Evolutionary conservation across 83 land plant species (phyloP).

Genomic region (Picea mariana): DNA sequence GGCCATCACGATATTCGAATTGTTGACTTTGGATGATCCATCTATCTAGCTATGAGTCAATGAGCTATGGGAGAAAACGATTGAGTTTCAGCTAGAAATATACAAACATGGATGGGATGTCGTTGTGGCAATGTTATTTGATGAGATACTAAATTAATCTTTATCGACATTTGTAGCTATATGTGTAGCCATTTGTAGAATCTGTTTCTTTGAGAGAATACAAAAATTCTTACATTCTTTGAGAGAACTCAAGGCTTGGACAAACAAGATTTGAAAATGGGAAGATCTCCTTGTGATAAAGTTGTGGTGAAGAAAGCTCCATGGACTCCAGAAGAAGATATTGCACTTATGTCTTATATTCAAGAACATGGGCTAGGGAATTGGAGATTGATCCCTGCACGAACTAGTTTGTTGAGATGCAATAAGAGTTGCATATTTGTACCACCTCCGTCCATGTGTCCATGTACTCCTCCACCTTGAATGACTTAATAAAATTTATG

Average conservation of each 20-base stretch:
- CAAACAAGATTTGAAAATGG: slow-evolving; percentile 20
- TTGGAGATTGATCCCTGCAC: slow-evolving; percentile 69
- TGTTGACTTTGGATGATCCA: slow-evolving; percentile 3
- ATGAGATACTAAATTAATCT: neutral
- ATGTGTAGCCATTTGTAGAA: neutral
- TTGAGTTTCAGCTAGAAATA: neutral
- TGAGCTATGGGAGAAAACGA: neutral
- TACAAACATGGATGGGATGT: neutral
- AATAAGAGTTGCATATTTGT: no score
- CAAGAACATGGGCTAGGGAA: slow-evolving; percentile 71
- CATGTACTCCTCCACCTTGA: no score
- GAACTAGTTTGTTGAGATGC: slow-evolving; percentile 24
- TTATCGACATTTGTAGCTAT: no score
- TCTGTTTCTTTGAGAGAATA: neutral
- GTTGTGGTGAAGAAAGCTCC: slow-evolving; percentile 51
- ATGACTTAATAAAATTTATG: no score
- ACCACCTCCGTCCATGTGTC: no score
- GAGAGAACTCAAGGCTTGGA: neutral
- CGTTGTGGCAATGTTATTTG: neutral
- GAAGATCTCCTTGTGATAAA: slow-evolving; percentile 49
- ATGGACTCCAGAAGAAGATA: slow-evolving; percentile 56
- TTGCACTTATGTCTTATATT: slow-evolving; percentile 38
- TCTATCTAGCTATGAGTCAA: neutral
- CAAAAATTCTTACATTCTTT: neutral
- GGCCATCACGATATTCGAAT: neutral